Evolutionary conservation across 192 early-diverging fungal genomes (phyloP).

Genomic region (Diversispora eburnea): DNA sequence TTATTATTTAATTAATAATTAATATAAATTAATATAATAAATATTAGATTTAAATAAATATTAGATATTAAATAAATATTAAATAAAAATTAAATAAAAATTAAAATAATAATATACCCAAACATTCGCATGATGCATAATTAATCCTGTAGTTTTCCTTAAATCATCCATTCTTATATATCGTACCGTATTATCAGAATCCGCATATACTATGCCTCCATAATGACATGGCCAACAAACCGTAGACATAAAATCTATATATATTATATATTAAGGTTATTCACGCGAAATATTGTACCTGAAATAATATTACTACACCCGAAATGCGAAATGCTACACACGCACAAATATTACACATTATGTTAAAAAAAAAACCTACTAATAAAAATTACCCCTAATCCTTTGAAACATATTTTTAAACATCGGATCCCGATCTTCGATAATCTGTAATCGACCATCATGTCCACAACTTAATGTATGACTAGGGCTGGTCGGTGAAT

Average conservation of each 20-base stretch:
- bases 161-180: constrained; percentile 28
- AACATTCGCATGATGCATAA: constrained; percentile 14
- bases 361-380: neutral
- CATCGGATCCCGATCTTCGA: constrained; percentile 24
- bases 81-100: no score
- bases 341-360: neutral
- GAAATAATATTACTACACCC: neutral
- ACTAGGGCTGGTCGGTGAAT: constrained; percentile 18
- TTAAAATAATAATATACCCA: constrained; percentile 5
- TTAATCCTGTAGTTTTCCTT: constrained; percentile 21
- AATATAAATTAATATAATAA: no score
- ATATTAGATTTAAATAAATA: no score
- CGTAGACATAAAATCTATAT: constrained; percentile 15
- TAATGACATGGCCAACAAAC: constrained; percentile 20
- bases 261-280: neutral
- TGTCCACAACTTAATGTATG: constrained; percentile 27
- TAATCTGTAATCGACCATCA: constrained; percentile 26
- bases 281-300: neutral
- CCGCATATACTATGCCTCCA: constrained; percentile 13
- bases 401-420: constrained; percentile 24
- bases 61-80: no score
- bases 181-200: constrained; percentile 24
- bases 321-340: no score
- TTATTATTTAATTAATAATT: no score
- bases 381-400: constrained; percentile 7